These are phyloP conservation scores for Didymella arachidicola DNA, from an alignment of 2,329 filamentous ascomycete genomes.

Conservation along the genomic window DNA sequence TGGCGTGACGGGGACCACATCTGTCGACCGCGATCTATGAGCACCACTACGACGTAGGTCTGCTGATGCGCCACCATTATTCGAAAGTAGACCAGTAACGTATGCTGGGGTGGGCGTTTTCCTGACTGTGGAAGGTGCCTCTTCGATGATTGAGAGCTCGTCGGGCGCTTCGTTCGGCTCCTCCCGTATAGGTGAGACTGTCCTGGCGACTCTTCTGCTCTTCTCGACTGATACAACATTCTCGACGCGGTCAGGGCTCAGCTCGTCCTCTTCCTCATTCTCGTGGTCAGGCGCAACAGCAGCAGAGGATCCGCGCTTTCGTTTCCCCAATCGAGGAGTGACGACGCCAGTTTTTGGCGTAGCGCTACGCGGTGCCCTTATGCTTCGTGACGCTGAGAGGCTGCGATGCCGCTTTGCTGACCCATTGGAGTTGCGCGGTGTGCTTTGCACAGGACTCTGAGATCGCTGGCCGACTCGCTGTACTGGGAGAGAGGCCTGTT, in stretches of 20 bases:
- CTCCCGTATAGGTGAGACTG: constrained; percentile 36
- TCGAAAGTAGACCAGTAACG: constrained; percentile 15
- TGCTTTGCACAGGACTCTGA: constrained; percentile 36
- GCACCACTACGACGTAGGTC: constrained; percentile 22
- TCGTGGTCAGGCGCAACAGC: constrained; percentile 24
- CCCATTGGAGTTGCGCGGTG: constrained; percentile 29
- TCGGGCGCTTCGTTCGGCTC: constrained; percentile 38
- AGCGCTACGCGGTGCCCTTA: constrained; percentile 23
- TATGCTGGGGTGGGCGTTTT: constrained; percentile 20
- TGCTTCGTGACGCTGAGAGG: constrained; percentile 39
- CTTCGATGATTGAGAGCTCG: constrained; percentile 39
- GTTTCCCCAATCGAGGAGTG: constrained; percentile 46
- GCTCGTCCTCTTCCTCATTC: constrained; percentile 42
- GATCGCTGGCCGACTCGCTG: constrained; percentile 36
- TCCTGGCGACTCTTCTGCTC: constrained; percentile 35
- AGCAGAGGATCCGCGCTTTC: constrained; percentile 40
- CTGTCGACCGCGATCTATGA: constrained; percentile 33
- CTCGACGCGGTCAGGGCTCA: constrained; percentile 44
- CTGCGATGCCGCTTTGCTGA: constrained; percentile 41
- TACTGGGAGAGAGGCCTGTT: constrained; percentile 40
- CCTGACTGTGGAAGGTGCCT: constrained; percentile 27
- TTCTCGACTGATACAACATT: constrained; percentile 38
- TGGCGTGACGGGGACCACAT: constrained; percentile 37
- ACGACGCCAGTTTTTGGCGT: constrained; percentile 29
- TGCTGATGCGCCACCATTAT: constrained; percentile 23